Percentiles rank a stretch among this genome's conserved stretches.
phyloP scores from a whole-genome alignment of 2,329 filamentous ascomycete genomes.

The Nakataea oryzae region DNA sequence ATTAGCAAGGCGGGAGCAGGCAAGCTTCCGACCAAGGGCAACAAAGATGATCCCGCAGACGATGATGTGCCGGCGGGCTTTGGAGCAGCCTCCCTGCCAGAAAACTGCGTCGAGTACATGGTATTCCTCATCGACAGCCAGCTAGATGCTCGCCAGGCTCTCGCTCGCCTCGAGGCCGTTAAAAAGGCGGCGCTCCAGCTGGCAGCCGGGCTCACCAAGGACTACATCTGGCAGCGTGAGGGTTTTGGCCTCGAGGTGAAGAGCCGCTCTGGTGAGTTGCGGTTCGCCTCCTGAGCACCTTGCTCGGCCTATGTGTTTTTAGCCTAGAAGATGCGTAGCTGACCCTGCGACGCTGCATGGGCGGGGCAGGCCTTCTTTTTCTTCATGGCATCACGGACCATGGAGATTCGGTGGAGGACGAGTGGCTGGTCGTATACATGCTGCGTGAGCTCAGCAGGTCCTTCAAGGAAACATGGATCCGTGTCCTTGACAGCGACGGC shows the following conservation, averaged over 20 bases:
- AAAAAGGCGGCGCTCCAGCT: slow-evolving; percentile 58
- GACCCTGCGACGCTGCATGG: background rate
- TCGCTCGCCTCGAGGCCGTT: slow-evolving; percentile 58
- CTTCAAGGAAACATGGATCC: slow-evolving; percentile 68
- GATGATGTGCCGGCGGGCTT: background rate
- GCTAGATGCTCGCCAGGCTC: slow-evolving; percentile 43
- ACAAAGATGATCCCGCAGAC: background rate
- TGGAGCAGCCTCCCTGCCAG: slow-evolving; percentile 39
- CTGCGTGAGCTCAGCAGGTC: slow-evolving; percentile 69
- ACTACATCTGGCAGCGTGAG: slow-evolving; percentile 94
- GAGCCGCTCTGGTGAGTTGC: slow-evolving; percentile 41
- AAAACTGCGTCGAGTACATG: slow-evolving; percentile 80
- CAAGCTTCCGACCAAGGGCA: background rate
- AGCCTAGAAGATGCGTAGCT: background rate
- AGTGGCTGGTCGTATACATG: slow-evolving; percentile 92
- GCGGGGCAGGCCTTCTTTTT: slow-evolving; percentile 39
- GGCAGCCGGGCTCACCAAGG: slow-evolving; percentile 54
- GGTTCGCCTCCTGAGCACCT: background rate
- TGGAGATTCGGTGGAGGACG: slow-evolving; percentile 90
- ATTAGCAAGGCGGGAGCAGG: background rate
- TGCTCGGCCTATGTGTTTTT: no score
- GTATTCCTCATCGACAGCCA: slow-evolving; percentile 59
- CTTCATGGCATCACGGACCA: slow-evolving; percentile 75
- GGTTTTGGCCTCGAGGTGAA: slow-evolving; percentile 60
- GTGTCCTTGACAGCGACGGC: slow-evolving; percentile 78